Evolutionary conservation across 2,329 filamentous ascomycete species (phyloP), one percentile per base, ranked within the genome.

Genomic region (Verticillium nubilum): DNA sequence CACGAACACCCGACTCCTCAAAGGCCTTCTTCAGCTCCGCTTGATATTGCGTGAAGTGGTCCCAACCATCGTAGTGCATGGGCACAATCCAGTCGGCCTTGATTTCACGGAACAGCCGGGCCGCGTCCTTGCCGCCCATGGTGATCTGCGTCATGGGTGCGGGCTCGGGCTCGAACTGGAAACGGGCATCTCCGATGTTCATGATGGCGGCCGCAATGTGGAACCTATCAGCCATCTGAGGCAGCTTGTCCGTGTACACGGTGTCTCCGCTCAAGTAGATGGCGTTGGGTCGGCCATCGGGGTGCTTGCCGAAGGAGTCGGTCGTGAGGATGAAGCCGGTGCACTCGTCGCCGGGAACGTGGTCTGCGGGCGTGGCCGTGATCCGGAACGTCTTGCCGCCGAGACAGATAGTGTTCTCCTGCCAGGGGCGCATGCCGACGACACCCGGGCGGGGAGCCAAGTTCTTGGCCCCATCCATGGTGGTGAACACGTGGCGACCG

Each of bases 181-280:
- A 9, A 35, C 19, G 52, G 0, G 73, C 75, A n/a, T 67, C 69
- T 0, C 77, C 77, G 5, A 78, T 59, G 56, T 80, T 79, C 61
- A 79, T 64, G 4, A 80, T 58, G 0, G 77, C 76, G 7, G 70
- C 70, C 5, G 65, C 62, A 10, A 80, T 61, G 56, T 78, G 72
- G 57, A 66, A 80, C 50, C 60, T 62, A 1, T 74, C 67, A 1
- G 65, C 59, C 35, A 79, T 75, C 6, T 62, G 53, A 1, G 64
- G 59, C 4, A 78, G 67, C 62, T 80, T 77, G 1, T 74, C 67
- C 0, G 79, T 65, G 58, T 80, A 80, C 4, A 81, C 72, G 0
- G 78, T 82, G 60, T 82, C 79, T 0, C 79, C 78, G 0, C 78
- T 74, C 65, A 82, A 78, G 61, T 76, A 82, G 7, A 81, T 73